Evolutionary conservation across 2,329 filamentous ascomycete species (phyloP), one percentile per base, ranked within the genome.

Genomic region (Pyrenochaeta sp.): DNA sequence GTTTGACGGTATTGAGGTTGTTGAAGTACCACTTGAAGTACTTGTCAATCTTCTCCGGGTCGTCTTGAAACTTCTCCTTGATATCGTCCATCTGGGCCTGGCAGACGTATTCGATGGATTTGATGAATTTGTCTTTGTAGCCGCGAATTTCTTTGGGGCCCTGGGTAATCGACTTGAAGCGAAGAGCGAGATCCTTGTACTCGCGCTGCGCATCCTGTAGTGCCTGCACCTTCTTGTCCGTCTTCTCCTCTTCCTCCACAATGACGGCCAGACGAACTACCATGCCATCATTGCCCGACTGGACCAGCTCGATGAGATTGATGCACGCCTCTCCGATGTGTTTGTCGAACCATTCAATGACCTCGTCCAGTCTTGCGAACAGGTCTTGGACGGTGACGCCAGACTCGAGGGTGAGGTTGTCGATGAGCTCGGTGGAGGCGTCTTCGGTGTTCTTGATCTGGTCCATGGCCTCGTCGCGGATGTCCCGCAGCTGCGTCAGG

Each of bases 21-120:
- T 97, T 96, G 77, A 97, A 99, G 73, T 86, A 99, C 94, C 94
- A 99, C 64, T 89, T 89, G 73, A 96, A 84, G 55, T 83, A 85
- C 77, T 96, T 96, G 53, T 95, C 89, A 32, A 99, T 79, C 61
- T 83, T 85, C 35, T 86, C 82, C 0, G 94, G 89, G 64, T 97
- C 90, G 24, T 87, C 88, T 39, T 93, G 74, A 69, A 99, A 97
- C 32, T 85, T 82, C 40, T 88, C 82, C 45, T 85, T 83, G 27
- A 85, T 82, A 46, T 84, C 79, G 9, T 85, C 83, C 60, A 96
- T 90, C 63, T 93, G 88, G 30, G 81, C 82, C 63, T 88, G 81
- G 6, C 87, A 89, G 51, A 84, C 86, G 45, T 86, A 77, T 60
- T 86, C 82, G 64, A 96, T 90, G 26, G 88, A 86, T 62, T 89